Evolutionary conservation across 2,329 filamentous ascomycete species (phyloP).

Genomic region (Calonectria pteridis): DNA sequence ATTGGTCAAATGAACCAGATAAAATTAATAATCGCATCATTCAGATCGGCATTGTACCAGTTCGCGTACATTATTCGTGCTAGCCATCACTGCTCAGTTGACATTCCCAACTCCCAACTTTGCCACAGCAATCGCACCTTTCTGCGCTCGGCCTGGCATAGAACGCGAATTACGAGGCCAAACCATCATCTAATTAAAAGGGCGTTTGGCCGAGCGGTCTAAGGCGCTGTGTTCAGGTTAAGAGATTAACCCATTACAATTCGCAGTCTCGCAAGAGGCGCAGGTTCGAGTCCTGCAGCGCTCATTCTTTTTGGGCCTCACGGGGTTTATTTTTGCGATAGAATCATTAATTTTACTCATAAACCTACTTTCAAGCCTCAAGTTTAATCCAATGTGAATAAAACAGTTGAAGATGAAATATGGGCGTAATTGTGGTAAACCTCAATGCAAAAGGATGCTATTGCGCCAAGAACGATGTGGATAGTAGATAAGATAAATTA

Average conservation of each 20-base stretch:
- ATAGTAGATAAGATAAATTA: not conserved
- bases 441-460: not conserved
- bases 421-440: not conserved
- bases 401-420: not conserved
- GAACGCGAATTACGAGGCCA: not conserved
- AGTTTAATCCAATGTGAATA: not conserved
- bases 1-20: not conserved
- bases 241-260: constrained; percentile 6
- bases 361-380: not conserved
- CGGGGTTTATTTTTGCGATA: not conserved
- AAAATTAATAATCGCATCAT: not conserved
- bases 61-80: not conserved
- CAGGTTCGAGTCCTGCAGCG: constrained; percentile 12
- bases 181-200: not conserved
- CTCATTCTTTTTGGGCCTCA: not conserved
- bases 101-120: not conserved
- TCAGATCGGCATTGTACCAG: not conserved
- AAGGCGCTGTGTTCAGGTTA: constrained; percentile 13
- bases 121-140: no score
- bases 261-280: constrained; percentile 11
- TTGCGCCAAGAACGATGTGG: not conserved
- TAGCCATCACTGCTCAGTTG: not conserved
- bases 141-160: not conserved
- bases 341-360: not conserved
- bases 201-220: constrained; percentile 12